Evolutionary conservation across 1,284 basidiomycete species (phyloP).

Genomic region (Apiotrichum laibachii): DNA sequence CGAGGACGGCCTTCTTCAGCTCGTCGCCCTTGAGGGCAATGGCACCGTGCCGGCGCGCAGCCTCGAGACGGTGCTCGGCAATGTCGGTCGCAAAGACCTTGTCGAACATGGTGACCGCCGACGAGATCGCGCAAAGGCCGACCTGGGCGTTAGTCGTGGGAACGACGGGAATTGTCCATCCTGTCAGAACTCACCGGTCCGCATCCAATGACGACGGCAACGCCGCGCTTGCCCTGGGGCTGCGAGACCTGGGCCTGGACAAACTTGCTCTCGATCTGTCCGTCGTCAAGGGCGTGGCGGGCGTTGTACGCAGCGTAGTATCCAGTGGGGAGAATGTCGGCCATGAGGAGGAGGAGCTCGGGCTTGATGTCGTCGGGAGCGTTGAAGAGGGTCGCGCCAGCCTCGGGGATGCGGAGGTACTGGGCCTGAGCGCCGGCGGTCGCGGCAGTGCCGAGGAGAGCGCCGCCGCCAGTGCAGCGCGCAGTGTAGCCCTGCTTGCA

Average conservation of each 20-base stretch:
- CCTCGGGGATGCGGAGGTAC: constrained; percentile 69
- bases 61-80: constrained; percentile 25
- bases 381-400: constrained; percentile 49
- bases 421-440: constrained; percentile 83
- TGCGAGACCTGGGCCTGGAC: constrained; percentile 8
- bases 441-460: constrained; percentile 53
- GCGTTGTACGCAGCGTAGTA: constrained; percentile 52
- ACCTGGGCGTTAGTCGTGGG: constrained; percentile 12
- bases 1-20: constrained; percentile 30
- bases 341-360: constrained; percentile 52
- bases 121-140: constrained; percentile 51
- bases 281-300: constrained; percentile 36
- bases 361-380: constrained; percentile 45
- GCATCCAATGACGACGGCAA: constrained; percentile 51
- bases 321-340: constrained; percentile 54
- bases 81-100: constrained; percentile 44
- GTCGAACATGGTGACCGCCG: constrained; percentile 46
- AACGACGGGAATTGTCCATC: too few relatives aligned
- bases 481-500: constrained; percentile 73
- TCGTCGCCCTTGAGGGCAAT: constrained; percentile 38
- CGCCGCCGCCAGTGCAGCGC: constrained; percentile 60
- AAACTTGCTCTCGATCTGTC: constrained; percentile 5
- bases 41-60: constrained; percentile 48
- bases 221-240: constrained; percentile 34
- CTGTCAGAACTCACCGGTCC: constrained; percentile 45